Base-by-base conservation (phyloP, 352 stramenopile species). In the Pythium oligandrum region DNA sequence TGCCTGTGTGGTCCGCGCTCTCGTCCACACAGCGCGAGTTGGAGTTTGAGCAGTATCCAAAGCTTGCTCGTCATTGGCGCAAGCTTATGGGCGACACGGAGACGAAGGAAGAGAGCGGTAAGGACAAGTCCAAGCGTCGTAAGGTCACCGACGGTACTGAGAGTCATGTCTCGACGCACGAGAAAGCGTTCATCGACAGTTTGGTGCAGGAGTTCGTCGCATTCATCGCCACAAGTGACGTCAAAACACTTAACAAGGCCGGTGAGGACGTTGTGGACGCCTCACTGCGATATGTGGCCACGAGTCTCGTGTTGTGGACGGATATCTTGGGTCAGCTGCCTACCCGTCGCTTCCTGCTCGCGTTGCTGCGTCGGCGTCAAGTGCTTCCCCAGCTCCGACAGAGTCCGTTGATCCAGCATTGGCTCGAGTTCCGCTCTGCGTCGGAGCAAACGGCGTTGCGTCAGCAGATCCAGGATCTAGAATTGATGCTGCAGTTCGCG, bases 301-400 rank as follows among this genome's bases (percentile, higher is more conserved):
- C 87, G 10, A 86, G 86, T 40, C 51, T 97, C 53, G 79, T 81
- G 44, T 66, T 97, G 37, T 53, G 96, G 38, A 81, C 78, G 32
- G 90, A 98, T 42, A 63, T 98, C 6, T 68, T 98, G 47, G 75
- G 60, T 31, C 86, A 97, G 61, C 63, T 96, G 2, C 79, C 90
- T n/a, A 98, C 92, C 26, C 85, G 91, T n/a, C 83, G 86, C 39
- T 96, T 95, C 43, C 61, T 96, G 8, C 59, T 76, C 40, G 68
- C 71, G 10, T 61, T 96, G 40, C 51, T 96, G 38, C 66, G 83
- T 2, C 78, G 88, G 46, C 49, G 63, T 33, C 88, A 93, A 47
- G 49, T 96, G 32, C 40, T 78, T 2, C 61, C 70, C 12, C 40
- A 45, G 7, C 63, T 86, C 26, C 61, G 64, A 4, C 66, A 66